phyloP scores from a whole-genome alignment of 805 yeast genomes.

The Cyberlindnera bimundalis region DNA sequence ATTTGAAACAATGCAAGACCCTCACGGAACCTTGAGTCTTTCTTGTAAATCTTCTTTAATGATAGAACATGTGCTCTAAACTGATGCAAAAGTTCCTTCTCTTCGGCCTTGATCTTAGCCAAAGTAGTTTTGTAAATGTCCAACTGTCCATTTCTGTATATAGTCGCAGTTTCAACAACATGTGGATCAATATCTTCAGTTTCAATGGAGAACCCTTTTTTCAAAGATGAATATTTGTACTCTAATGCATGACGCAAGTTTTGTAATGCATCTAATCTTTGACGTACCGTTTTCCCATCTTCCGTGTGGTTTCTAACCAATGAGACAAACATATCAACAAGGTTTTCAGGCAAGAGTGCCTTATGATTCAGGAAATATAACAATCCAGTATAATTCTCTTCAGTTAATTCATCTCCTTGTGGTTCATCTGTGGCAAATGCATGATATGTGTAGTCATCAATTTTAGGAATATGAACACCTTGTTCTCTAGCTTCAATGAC shows the following conservation, averaged over 20 bases:
- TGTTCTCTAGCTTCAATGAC: conserved; percentile 32
- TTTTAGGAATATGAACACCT: conserved; percentile 36
- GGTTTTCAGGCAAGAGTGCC: conserved; percentile 19
- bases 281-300: conserved; percentile 40
- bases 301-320: conserved; percentile 36
- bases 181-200: conserved; percentile 14
- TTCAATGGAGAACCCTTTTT: conserved; percentile 7
- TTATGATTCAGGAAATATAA: conserved; percentile 31
- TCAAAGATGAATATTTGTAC: conserved; percentile 36
- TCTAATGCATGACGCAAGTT: conserved; percentile 52
- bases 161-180: conserved; percentile 32
- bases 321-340: conserved; percentile 32
- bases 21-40: conserved; percentile 46
- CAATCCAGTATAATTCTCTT: conserved; percentile 30
- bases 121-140: conserved; percentile 42
- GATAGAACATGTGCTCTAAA: conserved; percentile 44
- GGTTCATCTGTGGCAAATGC: conserved; percentile 30
- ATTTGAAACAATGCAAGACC: conserved; percentile 48
- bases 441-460: conserved; percentile 39
- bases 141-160: conserved; percentile 50
- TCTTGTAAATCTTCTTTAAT: conserved; percentile 48
- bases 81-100: conserved; percentile 44
- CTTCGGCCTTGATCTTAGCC: conserved; percentile 43
- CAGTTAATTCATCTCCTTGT: conserved; percentile 5
- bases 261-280: conserved; percentile 56